Base-by-base conservation (phyloP, 257 asterid genomes). In the Fraxinus americana region DNA sequence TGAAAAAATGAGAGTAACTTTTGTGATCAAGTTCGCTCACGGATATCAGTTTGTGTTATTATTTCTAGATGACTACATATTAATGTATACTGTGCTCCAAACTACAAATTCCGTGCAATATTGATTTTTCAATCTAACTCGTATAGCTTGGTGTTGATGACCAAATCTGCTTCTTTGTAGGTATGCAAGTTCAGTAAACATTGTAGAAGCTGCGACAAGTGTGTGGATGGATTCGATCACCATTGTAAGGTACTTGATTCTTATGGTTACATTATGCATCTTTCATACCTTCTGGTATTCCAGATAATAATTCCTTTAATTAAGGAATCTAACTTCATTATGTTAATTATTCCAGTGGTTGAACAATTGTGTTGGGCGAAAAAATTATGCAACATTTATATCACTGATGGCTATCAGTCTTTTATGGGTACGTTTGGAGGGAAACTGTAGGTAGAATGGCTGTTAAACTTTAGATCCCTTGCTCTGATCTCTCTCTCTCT, bases 161-260 rank as follows among this genome's bases (percentile, higher is more conserved):
- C 71, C 75, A 25, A 61, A 4, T 74, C 45, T 81, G 54, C 61
- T 71, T 82, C 72, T 57, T 75, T 78, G 14, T 87, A 96, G 99
- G 98, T 96, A 66, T 89, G 98, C 83, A 90, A 90, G 88, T 93
- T 89, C 86, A 96, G 99, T 87, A 96, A 96, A 88, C 99, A 96
- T 77, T 96, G 99, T 82, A 86, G 99, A 90, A 96, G 99, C 79
- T 96, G 99, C 80, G 99, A 96, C 87, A 96, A 96, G 88, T 96
- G 99, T 76, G 98, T 96, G 59, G 99, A 96, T 83, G 99, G 96
- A 86, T 96, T 96, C 79, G 99, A 96, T 88, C 99, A 96, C 86
- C 99, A 96, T 80, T 96, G 99, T 70, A 97, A 98, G 92, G 99
- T 96, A 92, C 65, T 71, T 80, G 75, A 75, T 74, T 38, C 66